Percentiles rank a stretch among this genome's conserved stretches.
phyloP scores from a whole-genome alignment of 768 basidiomycete genomes.

The Piloderma croceum region DNA sequence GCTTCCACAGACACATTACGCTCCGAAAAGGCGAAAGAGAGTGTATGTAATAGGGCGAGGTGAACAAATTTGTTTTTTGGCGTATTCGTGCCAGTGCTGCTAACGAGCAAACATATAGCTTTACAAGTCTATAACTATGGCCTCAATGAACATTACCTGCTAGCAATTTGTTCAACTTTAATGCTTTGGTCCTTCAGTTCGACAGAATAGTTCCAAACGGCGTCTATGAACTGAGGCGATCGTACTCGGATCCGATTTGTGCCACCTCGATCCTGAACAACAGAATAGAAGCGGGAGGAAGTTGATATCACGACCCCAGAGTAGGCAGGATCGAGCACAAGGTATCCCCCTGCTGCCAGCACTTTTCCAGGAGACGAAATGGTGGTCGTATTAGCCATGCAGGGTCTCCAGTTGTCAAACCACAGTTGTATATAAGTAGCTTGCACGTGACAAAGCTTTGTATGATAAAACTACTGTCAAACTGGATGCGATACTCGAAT shows the following conservation, averaged over 20 bases:
- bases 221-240: constrained; percentile 87
- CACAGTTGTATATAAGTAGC: too few relatives aligned
- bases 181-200: constrained; percentile 29
- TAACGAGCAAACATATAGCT: too few relatives aligned
- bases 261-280: constrained; percentile 40
- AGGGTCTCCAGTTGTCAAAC: too few relatives aligned
- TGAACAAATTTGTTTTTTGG: constrained; percentile 90
- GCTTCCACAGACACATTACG: too few relatives aligned
- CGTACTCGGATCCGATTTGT: constrained; percentile 57
- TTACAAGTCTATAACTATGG: too few relatives aligned
- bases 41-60: constrained; percentile 74
- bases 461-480: too few relatives aligned
- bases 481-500: too few relatives aligned
- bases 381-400: constrained; percentile 52
- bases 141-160: constrained; percentile 5
- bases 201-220: constrained; percentile 70
- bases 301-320: constrained; percentile 88
- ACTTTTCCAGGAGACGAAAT: constrained; percentile 95
- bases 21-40: constrained; percentile 65
- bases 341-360: constrained; percentile 91
- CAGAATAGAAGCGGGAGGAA: constrained; percentile 90
- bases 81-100: constrained; percentile 5
- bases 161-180: constrained; percentile 12
- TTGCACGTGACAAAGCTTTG: not conserved
- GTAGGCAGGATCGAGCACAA: constrained; percentile 85